Conservation (phyloP, 768 basidiomycete species). For the Aureoboletus auriporus region DNA sequence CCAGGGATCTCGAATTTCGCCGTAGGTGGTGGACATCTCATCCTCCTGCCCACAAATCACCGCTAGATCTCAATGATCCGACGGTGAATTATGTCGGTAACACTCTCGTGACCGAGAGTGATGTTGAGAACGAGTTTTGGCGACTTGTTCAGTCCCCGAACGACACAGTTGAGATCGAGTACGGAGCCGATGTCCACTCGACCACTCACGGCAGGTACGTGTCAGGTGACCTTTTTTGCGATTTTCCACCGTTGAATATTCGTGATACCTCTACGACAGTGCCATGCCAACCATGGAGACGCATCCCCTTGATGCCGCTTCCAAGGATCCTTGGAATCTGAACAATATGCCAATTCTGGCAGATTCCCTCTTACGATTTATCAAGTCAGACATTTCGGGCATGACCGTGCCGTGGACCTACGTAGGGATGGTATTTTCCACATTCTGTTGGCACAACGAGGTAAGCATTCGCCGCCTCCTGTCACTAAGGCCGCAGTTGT, state of each 20-base stretch:
- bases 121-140: conserved; percentile 97
- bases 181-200: conserved; percentile 98
- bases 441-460: conserved; percentile 99
- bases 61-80: conserved; percentile 41
- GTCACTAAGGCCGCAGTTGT: conserved; percentile 19
- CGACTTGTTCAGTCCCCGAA: conserved; percentile 82
- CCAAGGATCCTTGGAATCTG: conserved; percentile 94
- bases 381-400: conserved; percentile 98
- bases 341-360: conserved; percentile 94
- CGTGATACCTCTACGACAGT: conserved; percentile 37
- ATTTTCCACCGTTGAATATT: conserved; percentile 28
- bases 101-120: conserved; percentile 75
- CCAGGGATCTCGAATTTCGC: conserved; percentile 85
- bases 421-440: conserved; percentile 98
- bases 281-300: conserved; percentile 96
- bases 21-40: conserved; percentile 84
- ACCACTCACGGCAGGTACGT: conserved; percentile 93
- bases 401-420: conserved; percentile 99
- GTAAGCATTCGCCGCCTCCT: conserved; percentile 37
- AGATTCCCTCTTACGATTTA: conserved; percentile 91
- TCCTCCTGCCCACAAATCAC: conserved; percentile 41
- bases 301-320: conserved; percentile 81
- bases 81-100: conserved; percentile 55
- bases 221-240: conserved; percentile 5
- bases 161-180: conserved; percentile 97